A percentile compares a stretch with the other conserved stretches of the same genome.
Conservation (phyloP, 2,329 filamentous ascomycete species). For the Proliferodiscus dingleyae region DNA sequence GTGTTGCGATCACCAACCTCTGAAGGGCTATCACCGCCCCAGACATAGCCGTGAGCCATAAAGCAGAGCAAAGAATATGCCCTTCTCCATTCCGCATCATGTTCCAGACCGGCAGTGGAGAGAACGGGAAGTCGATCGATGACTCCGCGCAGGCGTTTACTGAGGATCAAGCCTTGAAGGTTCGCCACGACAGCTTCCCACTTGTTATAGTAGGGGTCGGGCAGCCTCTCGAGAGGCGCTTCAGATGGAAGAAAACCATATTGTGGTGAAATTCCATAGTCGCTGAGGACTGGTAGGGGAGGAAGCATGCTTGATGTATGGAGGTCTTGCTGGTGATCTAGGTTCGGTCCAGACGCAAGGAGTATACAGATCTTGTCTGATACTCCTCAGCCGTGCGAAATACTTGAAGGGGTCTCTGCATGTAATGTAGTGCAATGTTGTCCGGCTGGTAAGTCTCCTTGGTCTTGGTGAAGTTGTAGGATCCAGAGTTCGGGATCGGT, state of each 20-base stretch:
- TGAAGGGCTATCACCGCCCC: slow-evolving; percentile 80
- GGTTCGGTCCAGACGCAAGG: slow-evolving; percentile 53
- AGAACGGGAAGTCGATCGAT: slow-evolving; percentile 79
- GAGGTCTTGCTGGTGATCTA: slow-evolving; percentile 14
- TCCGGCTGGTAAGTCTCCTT: too few relatives aligned
- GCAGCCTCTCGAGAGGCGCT: slow-evolving; percentile 71
- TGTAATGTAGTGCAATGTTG: slow-evolving; percentile 11
- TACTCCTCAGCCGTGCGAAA: slow-evolving; percentile 56
- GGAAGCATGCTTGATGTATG: slow-evolving; percentile 44
- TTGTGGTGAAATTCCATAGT: slow-evolving; percentile 74
- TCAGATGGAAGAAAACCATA: slow-evolving; percentile 86
- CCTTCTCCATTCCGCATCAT: slow-evolving; percentile 86
- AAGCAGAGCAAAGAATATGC: slow-evolving; percentile 89
- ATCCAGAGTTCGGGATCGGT: background rate
- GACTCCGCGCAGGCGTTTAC: slow-evolving; percentile 72
- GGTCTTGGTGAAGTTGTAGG: background rate
- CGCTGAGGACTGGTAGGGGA: slow-evolving; percentile 57
- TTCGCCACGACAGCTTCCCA: slow-evolving; percentile 89
- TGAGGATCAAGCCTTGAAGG: slow-evolving; percentile 80
- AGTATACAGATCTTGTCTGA: slow-evolving; percentile 56
- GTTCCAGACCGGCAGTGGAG: slow-evolving; percentile 73
- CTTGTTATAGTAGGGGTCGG: slow-evolving; percentile 87
- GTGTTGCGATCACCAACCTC: slow-evolving; percentile 47
- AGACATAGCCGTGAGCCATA: slow-evolving; percentile 92
- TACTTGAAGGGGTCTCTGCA: slow-evolving; percentile 17